Base-by-base conservation (phyloP, 805 yeast species). In the Teunomyces pallodes region DNA sequence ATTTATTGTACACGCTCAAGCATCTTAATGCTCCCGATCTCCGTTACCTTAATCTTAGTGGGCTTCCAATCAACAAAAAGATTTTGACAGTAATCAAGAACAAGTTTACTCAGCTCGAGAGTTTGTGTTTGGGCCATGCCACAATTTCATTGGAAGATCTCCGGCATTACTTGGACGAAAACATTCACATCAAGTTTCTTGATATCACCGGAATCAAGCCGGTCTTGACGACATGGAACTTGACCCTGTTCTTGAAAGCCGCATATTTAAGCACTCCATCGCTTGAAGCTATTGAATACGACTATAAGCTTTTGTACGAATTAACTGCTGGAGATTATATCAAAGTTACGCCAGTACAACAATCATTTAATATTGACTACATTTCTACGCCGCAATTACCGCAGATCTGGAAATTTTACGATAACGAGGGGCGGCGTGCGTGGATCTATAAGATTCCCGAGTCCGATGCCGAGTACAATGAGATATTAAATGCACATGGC, bases 341-440 rank as follows among this genome's bases (percentile, higher is more conserved):
- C 43, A 62, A 67, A 42, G 53, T 69, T 4, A 60, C 58, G 28
- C 67, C 67, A 1, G 53, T 60, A 4, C 69, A 61, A 38, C 62
- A 64, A 4, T 64, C 69, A 4, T 67, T 65, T 52, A 38, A 26
- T 17, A 52, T 62, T 32, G 57, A 59, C 41, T 59, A 61, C n/a
- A 49, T 54, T 7, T 52, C 47, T 14, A 55, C 61, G 9, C 70
- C 75, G 9, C 64, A 61, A 45, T 59, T 69, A 1, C 70, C 75
- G 8, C 64, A 61, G 46, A 59, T 69, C 1, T 80, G 84, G 84
- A 77, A 74, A 55, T 70, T 72, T 48, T 77, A 70, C 58, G 83
- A 79, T 54, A 76, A 80, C 48, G 83, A 81, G 54, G 95, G 96
- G 4, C 74, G 96, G 51, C 75, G 97, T 51, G 84, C 88, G 9